Evolutionary conservation across 2,329 filamentous ascomycete genomes (phyloP).

Genomic region (Penicillium janthinellum): DNA sequence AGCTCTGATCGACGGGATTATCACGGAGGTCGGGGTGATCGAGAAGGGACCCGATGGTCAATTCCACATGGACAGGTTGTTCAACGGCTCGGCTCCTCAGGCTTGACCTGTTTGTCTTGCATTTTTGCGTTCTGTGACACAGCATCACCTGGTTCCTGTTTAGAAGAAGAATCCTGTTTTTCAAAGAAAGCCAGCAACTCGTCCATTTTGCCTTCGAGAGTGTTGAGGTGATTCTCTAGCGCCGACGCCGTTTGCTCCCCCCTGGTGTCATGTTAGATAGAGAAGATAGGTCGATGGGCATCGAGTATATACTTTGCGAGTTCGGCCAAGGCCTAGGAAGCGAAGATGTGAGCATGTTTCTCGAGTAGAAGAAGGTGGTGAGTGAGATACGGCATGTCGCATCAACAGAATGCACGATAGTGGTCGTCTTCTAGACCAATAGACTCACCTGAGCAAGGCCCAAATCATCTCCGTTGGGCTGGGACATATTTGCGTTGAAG

Average conservation of each 20-base stretch:
- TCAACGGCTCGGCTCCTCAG: conserved; percentile 22
- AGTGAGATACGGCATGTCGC: background rate
- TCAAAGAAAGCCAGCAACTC: conserved; percentile 31
- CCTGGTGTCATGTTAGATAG: conserved; percentile 12
- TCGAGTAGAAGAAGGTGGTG: background rate
- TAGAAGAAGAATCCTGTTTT: conserved; percentile 9
- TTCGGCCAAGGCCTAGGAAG: conserved; percentile 22
- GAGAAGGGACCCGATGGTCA: conserved; percentile 71
- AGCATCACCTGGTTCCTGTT: background rate
- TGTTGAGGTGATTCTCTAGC: conserved; percentile 22
- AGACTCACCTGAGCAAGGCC: conserved; percentile 7
- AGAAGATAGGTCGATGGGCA: background rate
- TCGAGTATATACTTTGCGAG: conserved; percentile 20
- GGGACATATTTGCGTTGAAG: background rate
- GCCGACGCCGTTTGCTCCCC: conserved; percentile 27
- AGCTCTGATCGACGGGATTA: conserved; percentile 85
- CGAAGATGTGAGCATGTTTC: background rate
- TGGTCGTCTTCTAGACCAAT: background rate
- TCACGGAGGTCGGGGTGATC: conserved; percentile 87
- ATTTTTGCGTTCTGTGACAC: background rate
- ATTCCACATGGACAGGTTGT: conserved; percentile 60
- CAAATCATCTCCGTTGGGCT: background rate
- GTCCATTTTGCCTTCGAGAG: conserved; percentile 29
- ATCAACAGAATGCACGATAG: background rate
- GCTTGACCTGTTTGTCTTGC: conserved; percentile 2